Percentiles rank a stretch among this genome's conserved stretches.
Conservation (phyloP, 371 early-diverging fungal genomes). For the Apophysomyces variabilis region DNA sequence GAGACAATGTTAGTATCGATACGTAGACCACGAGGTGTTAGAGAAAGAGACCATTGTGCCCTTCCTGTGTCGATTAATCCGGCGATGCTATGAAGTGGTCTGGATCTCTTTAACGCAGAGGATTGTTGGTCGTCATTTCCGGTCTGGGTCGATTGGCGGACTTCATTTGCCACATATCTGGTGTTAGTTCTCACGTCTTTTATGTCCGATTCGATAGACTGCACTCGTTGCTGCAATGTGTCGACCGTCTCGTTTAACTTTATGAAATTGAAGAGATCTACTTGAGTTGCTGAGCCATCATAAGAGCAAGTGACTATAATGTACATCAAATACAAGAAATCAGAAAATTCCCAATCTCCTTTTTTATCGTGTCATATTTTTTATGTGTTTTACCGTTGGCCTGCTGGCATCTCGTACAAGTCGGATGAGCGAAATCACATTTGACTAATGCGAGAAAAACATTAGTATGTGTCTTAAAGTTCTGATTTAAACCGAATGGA, state of each 20-base stretch:
- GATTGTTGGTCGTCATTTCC: conserved; percentile 3
- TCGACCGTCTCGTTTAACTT: conserved; percentile 36
- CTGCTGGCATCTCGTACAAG: conserved; percentile 43
- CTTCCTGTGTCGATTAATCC: conserved; percentile 12
- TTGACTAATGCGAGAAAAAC: conserved; percentile 36
- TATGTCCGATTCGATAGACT: conserved; percentile 28
- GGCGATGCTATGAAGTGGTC: not conserved
- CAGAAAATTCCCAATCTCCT: conserved; percentile 1
- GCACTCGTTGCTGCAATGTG: conserved; percentile 31
- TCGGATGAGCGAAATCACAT: conserved; percentile 57
- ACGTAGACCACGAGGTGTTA: conserved; percentile 43
- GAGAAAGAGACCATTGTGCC: conserved; percentile 45
- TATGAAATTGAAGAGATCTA: conserved; percentile 39
- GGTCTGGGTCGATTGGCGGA: conserved; percentile 14
- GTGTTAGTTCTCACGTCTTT: conserved; percentile 27
- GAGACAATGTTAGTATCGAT: conserved; percentile 52
- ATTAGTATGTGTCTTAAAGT: not conserved
- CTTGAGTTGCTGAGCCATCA: conserved; percentile 36
- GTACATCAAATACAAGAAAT: not conserved
- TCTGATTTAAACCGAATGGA: too few species aligned
- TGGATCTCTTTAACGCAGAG: not conserved
- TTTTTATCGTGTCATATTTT: conserved; percentile 10
- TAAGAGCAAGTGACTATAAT: conserved; percentile 29
- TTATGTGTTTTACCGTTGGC: conserved; percentile 42
- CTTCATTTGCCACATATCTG: conserved; percentile 25